Percentiles rank a stretch among this genome's conserved stretches.
Conservation (phyloP, 495 filamentous ascomycete genomes). For the Bathelium albidoporum region DNA sequence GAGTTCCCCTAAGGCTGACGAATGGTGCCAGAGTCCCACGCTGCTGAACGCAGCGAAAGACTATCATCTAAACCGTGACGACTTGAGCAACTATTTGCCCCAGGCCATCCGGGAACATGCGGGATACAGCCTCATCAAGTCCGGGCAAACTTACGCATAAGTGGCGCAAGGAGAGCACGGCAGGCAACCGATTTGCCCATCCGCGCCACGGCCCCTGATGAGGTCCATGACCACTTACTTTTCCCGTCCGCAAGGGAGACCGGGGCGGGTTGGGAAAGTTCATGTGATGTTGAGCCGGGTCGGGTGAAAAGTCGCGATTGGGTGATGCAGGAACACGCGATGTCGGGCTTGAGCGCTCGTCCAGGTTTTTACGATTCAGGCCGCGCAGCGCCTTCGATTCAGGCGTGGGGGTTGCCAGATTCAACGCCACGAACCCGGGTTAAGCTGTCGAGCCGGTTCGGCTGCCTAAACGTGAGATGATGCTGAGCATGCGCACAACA, state of each 20-base stretch:
- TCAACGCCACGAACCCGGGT: background rate
- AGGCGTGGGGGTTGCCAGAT: background rate
- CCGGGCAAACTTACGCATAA: background rate
- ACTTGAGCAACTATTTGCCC: background rate
- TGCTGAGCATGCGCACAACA: no score
- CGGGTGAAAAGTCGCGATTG: background rate
- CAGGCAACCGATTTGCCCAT: background rate
- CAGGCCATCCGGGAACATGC: background rate
- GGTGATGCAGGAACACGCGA: conserved; percentile 4
- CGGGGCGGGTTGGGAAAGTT: background rate
- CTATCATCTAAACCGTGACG: background rate
- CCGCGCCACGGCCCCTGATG: background rate
- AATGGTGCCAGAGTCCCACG: background rate
- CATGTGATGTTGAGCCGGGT: background rate
- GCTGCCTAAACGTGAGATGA: no score
- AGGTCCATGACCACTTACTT: background rate
- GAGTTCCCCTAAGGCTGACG: background rate
- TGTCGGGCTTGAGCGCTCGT: background rate
- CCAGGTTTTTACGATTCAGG: background rate
- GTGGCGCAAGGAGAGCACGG: background rate
- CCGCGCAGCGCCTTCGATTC: background rate
- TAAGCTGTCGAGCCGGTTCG: no score
- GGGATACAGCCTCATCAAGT: background rate
- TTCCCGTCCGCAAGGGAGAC: background rate
- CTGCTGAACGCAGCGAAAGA: background rate